Evolutionary conservation across 2,329 filamentous ascomycete genomes (phyloP), one percentile per base, ranked within the genome.

Genomic region (Nannizzia gypsea): DNA sequence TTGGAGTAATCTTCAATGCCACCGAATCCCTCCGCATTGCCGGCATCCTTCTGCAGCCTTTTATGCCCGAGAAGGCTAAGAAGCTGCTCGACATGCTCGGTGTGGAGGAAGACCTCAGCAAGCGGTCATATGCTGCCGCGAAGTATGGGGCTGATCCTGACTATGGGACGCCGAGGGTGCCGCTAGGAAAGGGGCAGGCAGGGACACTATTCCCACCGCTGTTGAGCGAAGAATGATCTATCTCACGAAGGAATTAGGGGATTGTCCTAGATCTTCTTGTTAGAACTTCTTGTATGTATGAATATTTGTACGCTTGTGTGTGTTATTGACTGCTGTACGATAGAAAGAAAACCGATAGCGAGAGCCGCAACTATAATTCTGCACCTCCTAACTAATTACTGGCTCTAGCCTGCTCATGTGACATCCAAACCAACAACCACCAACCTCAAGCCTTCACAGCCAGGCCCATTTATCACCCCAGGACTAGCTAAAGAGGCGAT

Each of bases 41-140:
- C 0, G 89, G 86, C 13, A 96, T 99, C 66, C 77, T 97, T 54
- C 76, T 99, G 50, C 91, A 96, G 72, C 90, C 93, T 1, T 89
- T 91, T 68, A 95, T 99, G 81, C 93, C 93, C 0, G 78, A 76
- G 44, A 95, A 95, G 72, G 82, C 89, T 54, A 73, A 74, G 9
- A 76, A 83, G 64, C 73, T 96, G 34, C 80, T 99, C 0, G 87
- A 96, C 70, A 81, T 86, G 67, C 76, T 99, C 6, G 86, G 88
- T 1, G 90, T 99, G 3, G 74, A 76, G 6, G 61, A 66, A 54
- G 64, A 69, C 46, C 64, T 67, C 28, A 78, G 81, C 8, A 81
- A 81, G 58, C 80, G 92, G 60, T 81, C 77, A 0, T 81, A 90
- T 62, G 76, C 80, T 17, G 81, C 83, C 69, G 86, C 89, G 3